Evolutionary conservation across 306 rosid genomes (phyloP).

Genomic region (Casuarina glauca): DNA sequence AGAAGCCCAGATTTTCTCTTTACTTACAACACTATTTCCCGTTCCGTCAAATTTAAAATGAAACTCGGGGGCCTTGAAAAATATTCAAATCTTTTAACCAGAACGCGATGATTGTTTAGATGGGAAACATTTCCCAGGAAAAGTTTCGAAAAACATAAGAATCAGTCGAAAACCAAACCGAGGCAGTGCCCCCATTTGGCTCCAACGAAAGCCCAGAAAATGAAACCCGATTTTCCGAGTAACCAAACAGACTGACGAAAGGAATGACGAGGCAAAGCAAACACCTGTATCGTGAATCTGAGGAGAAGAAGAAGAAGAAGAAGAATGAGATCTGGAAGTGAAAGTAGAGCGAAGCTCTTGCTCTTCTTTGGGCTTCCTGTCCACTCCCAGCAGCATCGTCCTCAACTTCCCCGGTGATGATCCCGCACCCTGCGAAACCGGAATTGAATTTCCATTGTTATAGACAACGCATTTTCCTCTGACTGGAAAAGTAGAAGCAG

Average conservation of each 20-base stretch:
- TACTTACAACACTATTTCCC: not conserved
- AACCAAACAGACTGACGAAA: not conserved
- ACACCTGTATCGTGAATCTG: constrained; percentile 73
- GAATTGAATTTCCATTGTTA: constrained; percentile 19
- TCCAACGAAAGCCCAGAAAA: not conserved
- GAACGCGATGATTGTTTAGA: not conserved
- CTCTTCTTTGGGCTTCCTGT: constrained; percentile 58
- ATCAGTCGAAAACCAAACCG: not conserved
- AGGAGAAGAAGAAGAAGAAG: constrained; percentile 24
- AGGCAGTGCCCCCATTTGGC: not conserved
- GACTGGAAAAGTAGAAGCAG: constrained; percentile 12
- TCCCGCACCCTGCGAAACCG: constrained; percentile 71
- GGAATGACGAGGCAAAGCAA: constrained; percentile 12
- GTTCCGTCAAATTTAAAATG: not conserved
- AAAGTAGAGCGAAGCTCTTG: constrained; percentile 62
- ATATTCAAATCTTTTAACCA: not conserved
- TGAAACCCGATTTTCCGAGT: not conserved
- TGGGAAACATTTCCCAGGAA: not conserved
- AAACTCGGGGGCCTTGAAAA: not conserved
- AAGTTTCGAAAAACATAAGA: not conserved
- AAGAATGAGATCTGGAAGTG: constrained; percentile 63
- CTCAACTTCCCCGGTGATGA: constrained; percentile 91
- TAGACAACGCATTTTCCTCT: not conserved
- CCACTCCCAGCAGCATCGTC: constrained; percentile 80
- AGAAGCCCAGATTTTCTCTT: not conserved